Base-by-base conservation (phyloP, 23 red algal genomes). In the Agarophyton chilense region DNA sequence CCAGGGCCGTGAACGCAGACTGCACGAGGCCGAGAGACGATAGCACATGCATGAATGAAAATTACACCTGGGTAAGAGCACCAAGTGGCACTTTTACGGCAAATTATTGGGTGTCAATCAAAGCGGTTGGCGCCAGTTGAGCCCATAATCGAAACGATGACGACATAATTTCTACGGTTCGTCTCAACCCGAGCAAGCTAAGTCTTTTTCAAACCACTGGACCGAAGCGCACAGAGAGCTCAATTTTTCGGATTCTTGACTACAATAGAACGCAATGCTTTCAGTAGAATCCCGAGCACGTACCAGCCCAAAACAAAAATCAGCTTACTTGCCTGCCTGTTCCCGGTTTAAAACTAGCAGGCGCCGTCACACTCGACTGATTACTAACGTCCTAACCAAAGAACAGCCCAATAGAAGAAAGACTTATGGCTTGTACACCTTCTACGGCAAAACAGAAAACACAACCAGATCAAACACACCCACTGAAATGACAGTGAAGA, bases 181-280 rank as follows among this genome's bases (percentile, higher is more conserved):
- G 93, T 38, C 78, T 61, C 66, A 83, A 80, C 28, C 49, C 64
- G 36, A 98, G 51, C 28, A 98, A 83, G 25, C 47, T 28, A 19
- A 94, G 13, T 43, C 57, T 81, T 54, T 98, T 98, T 22, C 52
- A 39, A 67, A 95, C 83, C 26, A 78, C 81, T 4, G 38, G 26
- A 3, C 72, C 21, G 62, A 96, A 98, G 2, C 90, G 83, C 28
- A 29, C 38, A 7, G 45, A 45, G n/a, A 95, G 50, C 28, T 93
- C 84, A 12, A 4, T 28, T 22, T 78, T 19, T 54, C 96, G 40
- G 40, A 18, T 10, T 56, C 63, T 66, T 95, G 93, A 13, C 96
- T 93, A 18, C 90, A 31, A 72, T 98, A 98, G 79, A 98, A 98
- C 22, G 96, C 96, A 67, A 98, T 85, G 74, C 79, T 92, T 72